These are phyloP conservation scores for Yamadazyma atmosphaerica DNA, from an alignment of 1,139 yeast species.

Conservation along the genomic window DNA sequence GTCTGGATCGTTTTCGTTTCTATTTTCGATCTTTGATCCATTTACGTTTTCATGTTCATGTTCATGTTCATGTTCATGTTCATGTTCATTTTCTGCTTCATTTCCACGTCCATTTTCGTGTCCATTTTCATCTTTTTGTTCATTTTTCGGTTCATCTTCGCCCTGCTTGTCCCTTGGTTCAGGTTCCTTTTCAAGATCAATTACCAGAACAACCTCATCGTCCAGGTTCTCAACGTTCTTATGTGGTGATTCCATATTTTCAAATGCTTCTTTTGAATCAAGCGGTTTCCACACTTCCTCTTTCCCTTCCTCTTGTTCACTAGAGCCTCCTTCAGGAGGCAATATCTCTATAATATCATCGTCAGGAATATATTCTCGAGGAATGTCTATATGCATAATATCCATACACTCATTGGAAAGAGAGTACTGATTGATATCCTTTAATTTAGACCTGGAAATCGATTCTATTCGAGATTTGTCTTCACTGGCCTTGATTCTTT, in stretches of 20 bases:
- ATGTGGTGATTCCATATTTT: too few relatives aligned
- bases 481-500: constrained; percentile 27
- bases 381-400: constrained; percentile 14
- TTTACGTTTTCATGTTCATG: background rate
- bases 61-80: too few relatives aligned
- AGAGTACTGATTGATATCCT: constrained; percentile 49
- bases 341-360: constrained; percentile 1
- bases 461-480: constrained; percentile 35
- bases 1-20: constrained; percentile 2
- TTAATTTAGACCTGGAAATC: constrained; percentile 34
- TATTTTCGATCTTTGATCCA: background rate
- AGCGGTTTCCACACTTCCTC: background rate
- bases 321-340: too few relatives aligned
- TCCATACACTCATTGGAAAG: constrained; percentile 52
- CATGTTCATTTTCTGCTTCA: constrained; percentile 3
- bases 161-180: too few relatives aligned
- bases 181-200: too few relatives aligned
- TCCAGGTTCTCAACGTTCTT: too few relatives aligned
- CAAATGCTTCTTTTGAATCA: too few relatives aligned
- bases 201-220: too few relatives aligned
- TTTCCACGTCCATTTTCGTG: background rate
- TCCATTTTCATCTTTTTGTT: constrained; percentile 9
- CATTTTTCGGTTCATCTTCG: constrained; percentile 14
- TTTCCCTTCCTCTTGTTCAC: constrained; percentile 13
- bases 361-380: constrained; percentile 3